Conservation (phyloP, 768 basidiomycete genomes). For the Coprinopsis marcescibilis region DNA sequence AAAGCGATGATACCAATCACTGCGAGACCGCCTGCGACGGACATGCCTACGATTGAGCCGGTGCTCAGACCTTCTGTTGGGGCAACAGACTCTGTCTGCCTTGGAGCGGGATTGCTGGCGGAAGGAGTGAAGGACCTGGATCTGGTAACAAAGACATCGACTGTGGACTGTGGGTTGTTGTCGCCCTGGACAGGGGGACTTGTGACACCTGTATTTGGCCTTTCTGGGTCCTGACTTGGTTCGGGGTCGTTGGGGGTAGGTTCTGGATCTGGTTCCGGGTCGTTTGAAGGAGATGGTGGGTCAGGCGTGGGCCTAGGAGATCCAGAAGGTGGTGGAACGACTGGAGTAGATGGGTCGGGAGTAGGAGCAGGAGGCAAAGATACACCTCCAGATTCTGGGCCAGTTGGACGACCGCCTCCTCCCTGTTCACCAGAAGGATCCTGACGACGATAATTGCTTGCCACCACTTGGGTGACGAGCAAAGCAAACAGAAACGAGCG, state of each 20-base stretch:
- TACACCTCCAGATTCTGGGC: too few relatives aligned
- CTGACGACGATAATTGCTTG: constrained; percentile 12
- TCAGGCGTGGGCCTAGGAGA: constrained; percentile 11
- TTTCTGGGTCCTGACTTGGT: too few relatives aligned
- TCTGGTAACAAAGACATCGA: too few relatives aligned
- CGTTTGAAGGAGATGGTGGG: constrained; percentile 8
- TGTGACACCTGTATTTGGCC: too few relatives aligned
- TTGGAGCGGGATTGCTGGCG: constrained; percentile 20
- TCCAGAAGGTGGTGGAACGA: constrained; percentile 9
- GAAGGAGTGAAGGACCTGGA: constrained; percentile 10
- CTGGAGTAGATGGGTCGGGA: constrained; percentile 10
- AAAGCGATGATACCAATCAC: constrained; percentile 66
- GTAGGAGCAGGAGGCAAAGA: too few relatives aligned
- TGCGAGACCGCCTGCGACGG: constrained; percentile 77
- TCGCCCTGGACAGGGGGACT: too few relatives aligned
- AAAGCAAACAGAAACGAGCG: not conserved
- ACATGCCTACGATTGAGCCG: constrained; percentile 74
- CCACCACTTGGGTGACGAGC: constrained; percentile 1
- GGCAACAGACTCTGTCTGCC: constrained; percentile 14
- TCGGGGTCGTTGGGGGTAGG: constrained; percentile 5
- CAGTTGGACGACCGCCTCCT: too few relatives aligned
- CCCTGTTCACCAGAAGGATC: too few relatives aligned
- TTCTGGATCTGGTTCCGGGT: not conserved
- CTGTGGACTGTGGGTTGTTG: too few relatives aligned
- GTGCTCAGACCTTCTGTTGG: constrained; percentile 43